Evolutionary conservation across 1,284 basidiomycete genomes (phyloP).

Genomic region (Chalciporus sp.): DNA sequence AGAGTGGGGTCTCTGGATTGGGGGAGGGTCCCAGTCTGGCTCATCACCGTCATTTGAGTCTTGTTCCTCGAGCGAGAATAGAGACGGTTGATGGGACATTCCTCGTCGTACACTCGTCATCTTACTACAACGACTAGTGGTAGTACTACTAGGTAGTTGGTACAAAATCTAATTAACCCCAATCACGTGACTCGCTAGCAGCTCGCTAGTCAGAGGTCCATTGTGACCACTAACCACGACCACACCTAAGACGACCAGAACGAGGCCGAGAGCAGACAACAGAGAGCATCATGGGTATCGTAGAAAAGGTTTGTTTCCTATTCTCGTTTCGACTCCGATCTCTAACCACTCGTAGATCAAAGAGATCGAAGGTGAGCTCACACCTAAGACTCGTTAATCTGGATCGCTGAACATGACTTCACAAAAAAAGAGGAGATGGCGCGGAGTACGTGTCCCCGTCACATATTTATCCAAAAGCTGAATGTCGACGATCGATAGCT

Average conservation of each 20-base stretch:
- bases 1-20: slow-evolving; percentile 35
- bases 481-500: slow-evolving; percentile 46
- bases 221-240: background rate
- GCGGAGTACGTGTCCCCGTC: slow-evolving; percentile 48
- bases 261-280: background rate
- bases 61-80: slow-evolving; percentile 68
- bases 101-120: slow-evolving; percentile 40
- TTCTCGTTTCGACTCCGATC: background rate
- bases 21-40: slow-evolving; percentile 46
- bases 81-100: slow-evolving; percentile 56
- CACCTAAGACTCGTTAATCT: background rate
- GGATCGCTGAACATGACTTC: slow-evolving; percentile 10
- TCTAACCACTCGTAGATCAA: slow-evolving; percentile 63
- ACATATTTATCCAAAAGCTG: slow-evolving; percentile 6
- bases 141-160: too few species aligned
- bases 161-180: background rate
- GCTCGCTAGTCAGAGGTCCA: too few species aligned
- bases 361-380: slow-evolving; percentile 80
- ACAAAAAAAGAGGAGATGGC: slow-evolving; percentile 87
- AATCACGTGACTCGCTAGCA: slow-evolving; percentile 13
- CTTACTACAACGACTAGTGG: slow-evolving; percentile 1
- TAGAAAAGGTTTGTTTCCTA: slow-evolving; percentile 71
- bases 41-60: slow-evolving; percentile 49
- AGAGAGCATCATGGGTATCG: slow-evolving; percentile 73
- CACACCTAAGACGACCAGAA: background rate